Evolutionary conservation across 2,329 filamentous ascomycete species (phyloP), one percentile per base, ranked within the genome.

Genomic region (Boeremia exigua): DNA sequence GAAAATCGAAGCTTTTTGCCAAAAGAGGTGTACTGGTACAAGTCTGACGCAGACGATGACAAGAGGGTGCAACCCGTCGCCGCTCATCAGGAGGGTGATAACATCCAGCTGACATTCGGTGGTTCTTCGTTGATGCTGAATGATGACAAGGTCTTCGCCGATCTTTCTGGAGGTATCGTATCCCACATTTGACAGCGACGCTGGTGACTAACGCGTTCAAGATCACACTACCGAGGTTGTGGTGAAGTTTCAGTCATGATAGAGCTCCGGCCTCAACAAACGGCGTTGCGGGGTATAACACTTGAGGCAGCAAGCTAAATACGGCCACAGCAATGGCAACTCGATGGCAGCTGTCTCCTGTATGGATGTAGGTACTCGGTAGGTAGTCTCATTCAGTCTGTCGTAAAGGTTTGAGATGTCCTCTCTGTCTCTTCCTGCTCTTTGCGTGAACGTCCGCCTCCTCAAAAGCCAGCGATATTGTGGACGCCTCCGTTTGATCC

Each of bases 11-110:
- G 63, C 37, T 47, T 70, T 34, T 44, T 62, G 5, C 67, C 67
- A 5, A 70, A 70, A 48, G 48, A 58, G 25, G 56, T 70, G 4
- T 51, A 62, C 14, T 70, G 67, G 67, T 70, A 68, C 51, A 67
- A 65, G 49, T 45, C 51, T 9, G 29, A 27, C 4, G 33, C 32
- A 6, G 53, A 64, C 3, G 56, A 32, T 19, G 58, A 38, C 10
- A 50, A 56, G 27, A 48, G 38, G 29, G 44, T 65, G 2, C 48
- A 59, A 32, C 59, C 59, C 10, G 65, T 70, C 1, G 50, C 51
- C 9, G 65, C 59, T 4, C 47, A 63, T 11, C 48, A 65, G 50
- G 60, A 65, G 15, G 65, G 58, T 2, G 62, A 61, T 2, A 32
- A 43, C 2, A 61, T 64, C 28, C 46, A 58, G 50, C 52, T 68